Conservation (phyloP, 352 stramenopile species). For the Pythium monospermum region DNA sequence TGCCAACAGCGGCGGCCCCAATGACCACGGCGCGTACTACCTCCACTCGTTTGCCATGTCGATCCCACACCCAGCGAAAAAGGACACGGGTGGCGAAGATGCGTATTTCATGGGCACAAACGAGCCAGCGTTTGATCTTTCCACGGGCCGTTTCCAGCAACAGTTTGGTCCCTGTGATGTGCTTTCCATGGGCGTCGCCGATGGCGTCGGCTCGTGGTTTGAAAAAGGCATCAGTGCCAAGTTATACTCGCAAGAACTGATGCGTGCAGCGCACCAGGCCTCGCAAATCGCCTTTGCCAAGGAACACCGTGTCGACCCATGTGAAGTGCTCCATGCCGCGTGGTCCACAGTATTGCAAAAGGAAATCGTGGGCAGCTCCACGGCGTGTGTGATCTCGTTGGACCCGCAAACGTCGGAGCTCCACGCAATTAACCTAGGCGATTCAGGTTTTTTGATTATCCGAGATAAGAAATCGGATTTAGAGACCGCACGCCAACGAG, state of each 20-base stretch:
- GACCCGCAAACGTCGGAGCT: conserved; percentile 90
- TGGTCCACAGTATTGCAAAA: conserved; percentile 82
- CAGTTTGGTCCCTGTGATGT: conserved; percentile 65
- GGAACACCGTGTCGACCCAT: conserved; percentile 52
- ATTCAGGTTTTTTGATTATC: conserved; percentile 88
- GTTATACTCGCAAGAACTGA: conserved; percentile 69
- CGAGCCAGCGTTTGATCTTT: conserved; percentile 26
- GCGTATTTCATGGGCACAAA: conserved; percentile 90
- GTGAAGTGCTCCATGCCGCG: conserved; percentile 60
- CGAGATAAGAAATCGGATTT: conserved; percentile 69
- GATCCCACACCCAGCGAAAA: conserved; percentile 73
- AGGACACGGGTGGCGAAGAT: conserved; percentile 85
- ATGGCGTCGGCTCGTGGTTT: conserved; percentile 96
- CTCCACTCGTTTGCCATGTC: conserved; percentile 71
- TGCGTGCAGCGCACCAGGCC: conserved; percentile 66
- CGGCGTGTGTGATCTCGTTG: conserved; percentile 90
- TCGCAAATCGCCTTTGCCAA: conserved; percentile 55
- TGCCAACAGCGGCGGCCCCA: conserved; percentile 2
- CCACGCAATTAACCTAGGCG: conserved; percentile 93
- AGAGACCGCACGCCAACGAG: conserved; percentile 53
- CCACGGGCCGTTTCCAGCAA: conserved; percentile 26
- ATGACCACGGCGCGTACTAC: conserved; percentile 51
- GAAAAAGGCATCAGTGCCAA: conserved; percentile 88
- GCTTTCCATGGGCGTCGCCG: conserved; percentile 91
- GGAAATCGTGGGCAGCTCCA: conserved; percentile 91